Evolutionary conservation across 2,329 filamentous ascomycete species (phyloP), one percentile per base, ranked within the genome.

Genomic region (Drechslerella coelobrocha): DNA sequence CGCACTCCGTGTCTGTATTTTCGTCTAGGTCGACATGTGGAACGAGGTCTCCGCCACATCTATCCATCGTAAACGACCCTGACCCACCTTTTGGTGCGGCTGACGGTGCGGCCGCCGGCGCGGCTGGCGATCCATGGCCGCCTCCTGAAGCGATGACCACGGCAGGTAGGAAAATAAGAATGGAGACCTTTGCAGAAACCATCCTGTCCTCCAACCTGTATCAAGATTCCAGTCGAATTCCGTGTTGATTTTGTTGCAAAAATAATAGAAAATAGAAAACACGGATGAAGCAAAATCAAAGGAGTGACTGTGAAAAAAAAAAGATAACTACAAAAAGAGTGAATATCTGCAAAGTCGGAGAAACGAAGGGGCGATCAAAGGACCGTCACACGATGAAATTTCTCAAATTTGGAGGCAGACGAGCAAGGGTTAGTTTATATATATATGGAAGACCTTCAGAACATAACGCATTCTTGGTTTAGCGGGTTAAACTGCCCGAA

Each of bases 171-270:
- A 62, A 34, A 24, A 71, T 26, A n/a, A 71, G 50, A 5, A 43
- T 9, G 19, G 54, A 60, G 14, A 24, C 27, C 27, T 54, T 63
- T 37, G 43, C 14, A 8, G 47, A 34, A 26, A 71, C 59, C 66
- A 71, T 71, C 29, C 37, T 60, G 52, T 21, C n/a, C 10, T 19
- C 9, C 17, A 6, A 21, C 21, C 10, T 14, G 10, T 21, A 6
- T 21, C 41, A 9, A 5, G 5, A 8, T 21, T 45, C n/a, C 9
- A 45, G 9, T 45, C 19, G 14, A 52, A 31, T 26, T n/a, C 12
- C 47, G 65, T 57, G 57, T 69, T 69, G 65, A 31, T 2, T 59
- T 47, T 62, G 65, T 59, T 48, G 47, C 10, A 39, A 47, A 59
- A 62, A 61, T 47, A 59, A 62, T 27, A 29, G 57, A 14, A 29